phyloP scores from a whole-genome alignment of 1,139 yeast species.

The Candida tetrigidarum region DNA sequence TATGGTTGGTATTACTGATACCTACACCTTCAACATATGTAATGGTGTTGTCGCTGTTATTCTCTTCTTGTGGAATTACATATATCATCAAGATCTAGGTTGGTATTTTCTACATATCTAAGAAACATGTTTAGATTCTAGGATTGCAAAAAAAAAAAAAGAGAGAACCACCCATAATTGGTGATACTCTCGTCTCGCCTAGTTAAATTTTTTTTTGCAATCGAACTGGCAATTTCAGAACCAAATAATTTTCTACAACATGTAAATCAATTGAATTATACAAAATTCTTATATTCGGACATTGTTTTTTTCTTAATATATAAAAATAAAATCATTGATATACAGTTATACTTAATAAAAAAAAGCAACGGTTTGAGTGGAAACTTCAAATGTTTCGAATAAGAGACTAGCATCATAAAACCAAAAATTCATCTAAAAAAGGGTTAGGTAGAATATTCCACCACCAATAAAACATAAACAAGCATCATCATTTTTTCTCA shows the following conservation, averaged over 20 bases:
- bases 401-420: conserved; percentile 10
- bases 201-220: conserved; percentile 1
- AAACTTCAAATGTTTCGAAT: conserved; percentile 4
- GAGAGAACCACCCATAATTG: background rate
- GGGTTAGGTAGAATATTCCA: background rate
- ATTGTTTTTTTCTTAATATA: conserved; percentile 2
- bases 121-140: background rate
- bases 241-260: background rate
- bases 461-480: background rate
- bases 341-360: no score
- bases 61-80: no score
- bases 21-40: no score
- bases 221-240: background rate
- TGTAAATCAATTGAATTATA: background rate
- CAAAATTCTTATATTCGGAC: conserved; percentile 5
- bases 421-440: conserved; percentile 4
- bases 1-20: background rate
- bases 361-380: conserved; percentile 10
- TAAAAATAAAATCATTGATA: conserved; percentile 5
- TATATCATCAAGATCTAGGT: no score
- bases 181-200: background rate
- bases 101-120: background rate
- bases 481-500: no score
- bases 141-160: conserved; percentile 6
- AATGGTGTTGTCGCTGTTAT: no score